Conservation (phyloP, 495 filamentous ascomycete genomes). For the Trichoderma asperelloides region DNA sequence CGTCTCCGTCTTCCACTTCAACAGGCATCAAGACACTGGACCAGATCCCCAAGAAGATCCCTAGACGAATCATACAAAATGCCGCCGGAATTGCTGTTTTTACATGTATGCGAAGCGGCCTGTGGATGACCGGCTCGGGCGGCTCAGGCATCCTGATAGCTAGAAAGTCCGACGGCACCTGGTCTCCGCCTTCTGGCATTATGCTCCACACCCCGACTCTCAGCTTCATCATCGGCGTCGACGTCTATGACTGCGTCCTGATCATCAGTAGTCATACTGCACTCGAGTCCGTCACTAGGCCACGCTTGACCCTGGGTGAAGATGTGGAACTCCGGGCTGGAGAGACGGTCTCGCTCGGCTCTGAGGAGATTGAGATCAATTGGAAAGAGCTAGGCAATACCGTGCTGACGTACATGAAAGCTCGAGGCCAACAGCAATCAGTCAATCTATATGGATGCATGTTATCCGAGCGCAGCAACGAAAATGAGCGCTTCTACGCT, state of each 20-base stretch:
- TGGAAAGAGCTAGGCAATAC: constrained; percentile 50
- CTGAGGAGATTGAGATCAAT: constrained; percentile 60
- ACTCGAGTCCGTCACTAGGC: constrained; percentile 67
- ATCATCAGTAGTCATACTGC: constrained; percentile 80
- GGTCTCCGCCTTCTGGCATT: constrained; percentile 83
- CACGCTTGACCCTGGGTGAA: constrained; percentile 67
- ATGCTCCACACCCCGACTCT: constrained; percentile 77
- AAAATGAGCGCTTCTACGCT: constrained; percentile 82
- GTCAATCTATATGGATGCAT: constrained; percentile 78
- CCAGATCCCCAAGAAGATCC: constrained; percentile 72
- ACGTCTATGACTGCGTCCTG: constrained; percentile 88
- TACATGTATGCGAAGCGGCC: constrained; percentile 84
- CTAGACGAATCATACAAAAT: constrained; percentile 67
- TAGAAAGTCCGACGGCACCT: constrained; percentile 70
- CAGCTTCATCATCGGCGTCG: constrained; percentile 82
- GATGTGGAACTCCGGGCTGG: constrained; percentile 72
- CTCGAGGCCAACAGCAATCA: constrained; percentile 72
- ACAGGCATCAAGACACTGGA: constrained; percentile 17
- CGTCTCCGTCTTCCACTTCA: constrained; percentile 17
- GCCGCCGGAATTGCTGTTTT: constrained; percentile 86
- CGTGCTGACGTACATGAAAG: constrained; percentile 83
- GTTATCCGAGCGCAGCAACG: constrained; percentile 74
- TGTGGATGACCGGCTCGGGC: constrained; percentile 85
- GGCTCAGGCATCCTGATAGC: constrained; percentile 76
- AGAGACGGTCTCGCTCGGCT: constrained; percentile 65